Conservation (phyloP, 2,329 filamentous ascomycete species). For the Ophiosphaerella herpotricha region DNA sequence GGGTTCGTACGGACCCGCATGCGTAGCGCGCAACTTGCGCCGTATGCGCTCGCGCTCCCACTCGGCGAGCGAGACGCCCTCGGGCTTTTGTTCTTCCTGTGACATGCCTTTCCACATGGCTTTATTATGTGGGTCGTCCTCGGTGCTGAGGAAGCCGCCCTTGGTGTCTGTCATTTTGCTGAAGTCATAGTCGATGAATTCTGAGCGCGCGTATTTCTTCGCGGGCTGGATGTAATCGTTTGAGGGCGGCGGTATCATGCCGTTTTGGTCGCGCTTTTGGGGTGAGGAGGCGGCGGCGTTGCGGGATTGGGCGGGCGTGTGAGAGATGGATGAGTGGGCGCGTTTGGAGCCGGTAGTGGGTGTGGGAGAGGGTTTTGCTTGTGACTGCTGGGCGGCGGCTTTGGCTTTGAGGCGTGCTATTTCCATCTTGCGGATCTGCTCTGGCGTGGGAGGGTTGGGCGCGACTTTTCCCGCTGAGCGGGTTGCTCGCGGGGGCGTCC, state of each 20-base stretch:
- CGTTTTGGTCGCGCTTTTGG: constrained; percentile 41
- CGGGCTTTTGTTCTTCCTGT: constrained; percentile 69
- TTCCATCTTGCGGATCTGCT: constrained; percentile 70
- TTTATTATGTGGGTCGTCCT: constrained; percentile 89
- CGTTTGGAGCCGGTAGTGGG: constrained; percentile 69
- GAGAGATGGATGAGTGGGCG: constrained; percentile 64
- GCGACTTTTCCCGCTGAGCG: constrained; percentile 48
- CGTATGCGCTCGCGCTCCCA: constrained; percentile 87
- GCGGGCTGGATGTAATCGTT: constrained; percentile 70
- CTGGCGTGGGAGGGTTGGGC: constrained; percentile 60
- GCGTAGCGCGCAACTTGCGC: constrained; percentile 70
- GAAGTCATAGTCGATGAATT: constrained; percentile 95
- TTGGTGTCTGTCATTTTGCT: constrained; percentile 98
- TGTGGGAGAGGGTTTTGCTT: constrained; percentile 29
- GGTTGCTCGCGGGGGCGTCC: constrained; percentile 54
- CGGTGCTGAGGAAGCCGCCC: constrained; percentile 86
- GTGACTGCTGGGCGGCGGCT: constrained; percentile 65
- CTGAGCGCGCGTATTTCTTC: constrained; percentile 77
- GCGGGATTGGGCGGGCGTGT: constrained; percentile 62
- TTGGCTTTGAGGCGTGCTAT: constrained; percentile 87
- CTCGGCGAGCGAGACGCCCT: constrained; percentile 85
- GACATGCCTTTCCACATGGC: constrained; percentile 57
- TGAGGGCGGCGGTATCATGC: constrained; percentile 40
- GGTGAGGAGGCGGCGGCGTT: constrained; percentile 63
- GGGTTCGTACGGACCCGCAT: constrained; percentile 84